phyloP scores from a whole-genome alignment of 768 basidiomycete genomes.

The Exsudoporus frostii region DNA sequence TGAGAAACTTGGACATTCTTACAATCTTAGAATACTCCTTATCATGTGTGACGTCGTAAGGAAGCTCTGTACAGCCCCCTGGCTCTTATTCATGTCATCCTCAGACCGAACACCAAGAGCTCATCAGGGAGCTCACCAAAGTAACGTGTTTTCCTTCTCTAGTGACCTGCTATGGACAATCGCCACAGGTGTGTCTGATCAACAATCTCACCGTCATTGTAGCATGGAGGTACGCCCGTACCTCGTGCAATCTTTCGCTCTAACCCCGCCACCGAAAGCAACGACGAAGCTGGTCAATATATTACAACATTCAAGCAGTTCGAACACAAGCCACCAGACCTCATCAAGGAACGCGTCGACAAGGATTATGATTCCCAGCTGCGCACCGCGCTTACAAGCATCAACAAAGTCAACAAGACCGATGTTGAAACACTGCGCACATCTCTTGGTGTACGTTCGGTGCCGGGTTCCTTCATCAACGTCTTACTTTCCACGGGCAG shows the following conservation, averaged over 20 bases:
- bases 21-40: slow-evolving; percentile 81
- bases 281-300: slow-evolving; percentile 91
- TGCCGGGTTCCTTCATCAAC: background rate
- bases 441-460: slow-evolving; percentile 77
- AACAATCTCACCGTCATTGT: slow-evolving; percentile 93
- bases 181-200: slow-evolving; percentile 69
- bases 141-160: slow-evolving; percentile 31
- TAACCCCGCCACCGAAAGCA: slow-evolving; percentile 39
- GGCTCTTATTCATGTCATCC: background rate
- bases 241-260: background rate
- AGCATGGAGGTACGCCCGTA: slow-evolving; percentile 73
- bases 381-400: slow-evolving; percentile 78
- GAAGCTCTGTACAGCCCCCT: slow-evolving; percentile 1
- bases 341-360: slow-evolving; percentile 93
- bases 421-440: slow-evolving; percentile 91
- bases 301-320: slow-evolving; percentile 89
- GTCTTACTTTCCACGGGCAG: slow-evolving; percentile 39
- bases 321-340: slow-evolving; percentile 88
- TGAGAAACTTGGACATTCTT: slow-evolving; percentile 77
- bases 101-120: slow-evolving; percentile 89
- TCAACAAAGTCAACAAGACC: slow-evolving; percentile 95
- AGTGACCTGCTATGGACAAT: background rate
- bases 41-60: slow-evolving; percentile 90
- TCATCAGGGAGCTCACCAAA: slow-evolving; percentile 92
- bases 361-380: slow-evolving; percentile 83